phyloP scores from a whole-genome alignment of 2,329 filamentous ascomycete genomes.

The Trichoderma sp. region DNA sequence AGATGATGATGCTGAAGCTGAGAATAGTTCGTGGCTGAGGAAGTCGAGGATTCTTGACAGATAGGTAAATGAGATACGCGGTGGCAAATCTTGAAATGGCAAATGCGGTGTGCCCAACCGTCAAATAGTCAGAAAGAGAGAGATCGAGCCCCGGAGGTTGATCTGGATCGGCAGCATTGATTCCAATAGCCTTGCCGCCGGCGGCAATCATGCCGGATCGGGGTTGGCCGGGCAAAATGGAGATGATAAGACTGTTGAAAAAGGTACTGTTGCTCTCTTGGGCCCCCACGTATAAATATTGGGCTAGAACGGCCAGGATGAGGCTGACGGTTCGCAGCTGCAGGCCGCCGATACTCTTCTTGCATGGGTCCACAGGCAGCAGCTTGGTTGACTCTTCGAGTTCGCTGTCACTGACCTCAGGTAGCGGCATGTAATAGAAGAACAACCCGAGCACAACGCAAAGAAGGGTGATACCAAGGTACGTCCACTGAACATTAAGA shows the following conservation, averaged over 20 bases:
- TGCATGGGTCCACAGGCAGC: slow-evolving; percentile 56
- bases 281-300: slow-evolving; percentile 78
- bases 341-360: slow-evolving; percentile 53
- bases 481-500: slow-evolving; percentile 81
- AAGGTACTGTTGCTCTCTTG: slow-evolving; percentile 69
- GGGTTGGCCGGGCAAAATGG: slow-evolving; percentile 42
- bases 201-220: slow-evolving; percentile 33
- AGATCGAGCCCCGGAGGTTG: slow-evolving; percentile 53
- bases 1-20: slow-evolving; percentile 61
- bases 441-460: slow-evolving; percentile 71
- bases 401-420: slow-evolving; percentile 62
- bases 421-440: slow-evolving; percentile 70
- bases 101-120: slow-evolving; percentile 74
- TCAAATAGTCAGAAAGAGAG: slow-evolving; percentile 66
- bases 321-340: slow-evolving; percentile 62
- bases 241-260: slow-evolving; percentile 57
- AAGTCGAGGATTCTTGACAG: slow-evolving; percentile 51
- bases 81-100: slow-evolving; percentile 73
- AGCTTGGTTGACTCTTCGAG: slow-evolving; percentile 53
- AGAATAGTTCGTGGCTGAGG: slow-evolving; percentile 73
- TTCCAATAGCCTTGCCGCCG: slow-evolving; percentile 32
- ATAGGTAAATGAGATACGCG: slow-evolving; percentile 64
- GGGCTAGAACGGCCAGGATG: slow-evolving; percentile 71
- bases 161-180: slow-evolving; percentile 38
- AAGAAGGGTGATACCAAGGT: slow-evolving; percentile 77